Conservation (phyloP, 1,139 yeast genomes). For the Martiniozyma asiatica region DNA sequence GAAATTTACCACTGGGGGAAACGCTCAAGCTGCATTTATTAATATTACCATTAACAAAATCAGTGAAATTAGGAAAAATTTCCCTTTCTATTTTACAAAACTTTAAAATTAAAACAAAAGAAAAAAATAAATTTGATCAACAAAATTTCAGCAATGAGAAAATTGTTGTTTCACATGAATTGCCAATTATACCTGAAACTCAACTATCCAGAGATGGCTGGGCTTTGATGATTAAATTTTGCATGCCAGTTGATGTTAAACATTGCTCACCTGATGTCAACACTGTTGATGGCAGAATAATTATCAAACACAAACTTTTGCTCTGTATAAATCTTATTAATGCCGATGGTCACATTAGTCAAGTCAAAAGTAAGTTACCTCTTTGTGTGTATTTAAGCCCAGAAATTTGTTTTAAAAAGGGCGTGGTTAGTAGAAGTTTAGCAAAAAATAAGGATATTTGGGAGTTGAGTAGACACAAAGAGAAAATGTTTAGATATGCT, state of each 20-base stretch:
- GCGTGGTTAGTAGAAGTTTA: constrained; percentile 5
- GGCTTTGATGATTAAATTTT: constrained; percentile 35
- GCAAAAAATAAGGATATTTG: too few species aligned
- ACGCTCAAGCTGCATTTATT: constrained; percentile 38
- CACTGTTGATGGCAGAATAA: constrained; percentile 34
- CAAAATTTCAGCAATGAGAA: constrained; percentile 29
- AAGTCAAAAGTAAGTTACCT: constrained; percentile 66
- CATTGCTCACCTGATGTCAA: constrained; percentile 49
- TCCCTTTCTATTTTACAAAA: constrained; percentile 42
- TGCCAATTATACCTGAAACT: constrained; percentile 21
- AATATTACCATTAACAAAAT: constrained; percentile 50
- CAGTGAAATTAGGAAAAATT: constrained; percentile 36
- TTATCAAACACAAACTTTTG: constrained; percentile 55
- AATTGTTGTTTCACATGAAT: constrained; percentile 26
- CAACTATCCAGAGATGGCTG: constrained; percentile 35
- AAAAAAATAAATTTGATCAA: constrained; percentile 14
- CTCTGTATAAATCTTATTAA: constrained; percentile 41
- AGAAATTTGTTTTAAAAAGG: constrained; percentile 4
- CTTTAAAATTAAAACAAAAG: constrained; percentile 29
- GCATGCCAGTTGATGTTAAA: constrained; percentile 40
- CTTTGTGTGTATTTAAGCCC: constrained; percentile 33
- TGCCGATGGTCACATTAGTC: constrained; percentile 60
- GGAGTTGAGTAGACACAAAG: too few species aligned
- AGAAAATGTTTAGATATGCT: too few species aligned
- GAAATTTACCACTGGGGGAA: constrained; percentile 53